These are phyloP conservation scores for Penicillium paradoxum DNA, from an alignment of 495 filamentous ascomycete genomes.

Conservation along the genomic window DNA sequence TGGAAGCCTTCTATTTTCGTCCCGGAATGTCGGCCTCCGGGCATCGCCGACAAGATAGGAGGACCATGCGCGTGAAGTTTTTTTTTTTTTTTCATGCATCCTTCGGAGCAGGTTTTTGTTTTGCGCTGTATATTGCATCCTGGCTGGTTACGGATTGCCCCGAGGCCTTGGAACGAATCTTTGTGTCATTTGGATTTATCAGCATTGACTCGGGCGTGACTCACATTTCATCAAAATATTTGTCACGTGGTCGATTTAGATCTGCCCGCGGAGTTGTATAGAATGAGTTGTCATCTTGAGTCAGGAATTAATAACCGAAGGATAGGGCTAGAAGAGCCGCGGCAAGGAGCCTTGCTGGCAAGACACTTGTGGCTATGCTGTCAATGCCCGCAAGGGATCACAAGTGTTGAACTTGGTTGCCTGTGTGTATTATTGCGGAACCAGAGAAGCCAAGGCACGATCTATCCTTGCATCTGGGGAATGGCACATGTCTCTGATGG, in stretches of 20 bases:
- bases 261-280: background rate
- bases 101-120: background rate
- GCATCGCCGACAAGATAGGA: background rate
- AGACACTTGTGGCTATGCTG: background rate
- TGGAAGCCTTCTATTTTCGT: conserved; percentile 12
- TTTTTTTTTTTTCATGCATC: background rate
- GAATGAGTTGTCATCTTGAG: background rate
- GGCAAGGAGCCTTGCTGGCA: background rate
- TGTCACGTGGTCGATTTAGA: background rate
- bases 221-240: no score
- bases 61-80: background rate
- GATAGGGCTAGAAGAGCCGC: background rate
- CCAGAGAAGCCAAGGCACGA: background rate
- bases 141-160: background rate
- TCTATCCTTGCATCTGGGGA: background rate
- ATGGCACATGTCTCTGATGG: background rate
- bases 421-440: background rate
- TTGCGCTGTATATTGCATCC: background rate
- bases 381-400: background rate
- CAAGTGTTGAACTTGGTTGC: background rate
- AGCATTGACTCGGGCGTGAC: background rate
- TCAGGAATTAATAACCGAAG: background rate
- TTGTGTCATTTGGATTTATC: background rate
- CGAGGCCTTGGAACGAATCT: no score
- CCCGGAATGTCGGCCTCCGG: conserved; percentile 4